Conservation (phyloP, 1,284 basidiomycete species). For the Cryptococcus amylolentus region DNA sequence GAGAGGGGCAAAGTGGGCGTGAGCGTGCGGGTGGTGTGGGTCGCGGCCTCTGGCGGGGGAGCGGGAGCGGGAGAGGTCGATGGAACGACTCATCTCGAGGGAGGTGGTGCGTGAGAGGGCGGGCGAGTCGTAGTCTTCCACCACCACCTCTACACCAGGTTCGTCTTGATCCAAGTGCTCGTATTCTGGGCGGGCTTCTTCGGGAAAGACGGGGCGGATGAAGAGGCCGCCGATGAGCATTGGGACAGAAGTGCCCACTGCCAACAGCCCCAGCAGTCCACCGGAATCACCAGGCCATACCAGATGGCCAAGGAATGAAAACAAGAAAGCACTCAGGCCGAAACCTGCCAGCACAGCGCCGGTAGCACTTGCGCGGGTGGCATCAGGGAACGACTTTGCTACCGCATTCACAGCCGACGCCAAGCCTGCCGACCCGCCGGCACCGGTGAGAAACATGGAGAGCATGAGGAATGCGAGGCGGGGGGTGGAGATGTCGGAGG, state of each 20-base stretch:
- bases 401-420: constrained; percentile 46
- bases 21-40: not conserved
- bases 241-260: constrained; percentile 65
- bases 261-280: constrained; percentile 65
- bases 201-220: constrained; percentile 59
- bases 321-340: constrained; percentile 76
- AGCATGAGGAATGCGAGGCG: constrained; percentile 33
- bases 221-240: constrained; percentile 65
- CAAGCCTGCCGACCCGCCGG: constrained; percentile 45
- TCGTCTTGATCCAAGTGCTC: constrained; percentile 23
- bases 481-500: constrained; percentile 14
- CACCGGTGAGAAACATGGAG: constrained; percentile 45
- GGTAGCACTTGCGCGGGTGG: constrained; percentile 62
- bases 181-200: constrained; percentile 3
- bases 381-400: constrained; percentile 48
- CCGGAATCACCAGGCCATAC: constrained; percentile 68
- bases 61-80: constrained; percentile 29
- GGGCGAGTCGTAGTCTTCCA: constrained; percentile 2
- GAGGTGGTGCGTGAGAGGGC: constrained; percentile 17
- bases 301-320: constrained; percentile 63
- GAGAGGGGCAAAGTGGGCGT: constrained; percentile 14
- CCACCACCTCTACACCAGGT: constrained; percentile 1
- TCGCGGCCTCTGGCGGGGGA: constrained; percentile 19
- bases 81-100: constrained; percentile 30
- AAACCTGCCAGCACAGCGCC: constrained; percentile 76